Conservation (phyloP, 2,329 filamentous ascomycete species). For the Cladosporium sphaerospermum region DNA sequence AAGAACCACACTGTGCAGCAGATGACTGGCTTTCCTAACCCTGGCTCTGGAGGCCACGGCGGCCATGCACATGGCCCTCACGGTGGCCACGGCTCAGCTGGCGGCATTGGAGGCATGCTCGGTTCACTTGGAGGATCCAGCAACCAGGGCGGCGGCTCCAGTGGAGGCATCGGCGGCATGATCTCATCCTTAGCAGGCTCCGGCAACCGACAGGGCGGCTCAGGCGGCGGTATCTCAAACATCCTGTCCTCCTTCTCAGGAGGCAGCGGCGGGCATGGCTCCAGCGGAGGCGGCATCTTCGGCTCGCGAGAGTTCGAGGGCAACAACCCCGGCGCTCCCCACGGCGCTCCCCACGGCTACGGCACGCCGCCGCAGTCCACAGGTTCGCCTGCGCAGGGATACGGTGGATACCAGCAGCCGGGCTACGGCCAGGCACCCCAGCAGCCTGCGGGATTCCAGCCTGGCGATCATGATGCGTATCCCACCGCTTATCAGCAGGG, state of each 20-base stretch:
- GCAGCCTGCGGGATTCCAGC: constrained; percentile 23
- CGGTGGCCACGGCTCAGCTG: constrained; percentile 1
- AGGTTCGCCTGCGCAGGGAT: constrained; percentile 1
- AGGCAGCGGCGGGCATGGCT: neutral
- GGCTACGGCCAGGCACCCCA: constrained; percentile 13
- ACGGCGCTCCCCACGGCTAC: neutral
- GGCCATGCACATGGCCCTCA: neutral
- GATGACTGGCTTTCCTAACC: constrained; percentile 6
- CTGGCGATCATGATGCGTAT: constrained; percentile 24
- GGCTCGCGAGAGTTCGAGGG: constrained; percentile 4
- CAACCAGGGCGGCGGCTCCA: constrained; percentile 5
- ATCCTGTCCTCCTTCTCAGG: constrained; percentile 5
- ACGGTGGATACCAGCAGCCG: constrained; percentile 8
- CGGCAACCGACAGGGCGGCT: constrained; percentile 2
- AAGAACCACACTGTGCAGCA: constrained; percentile 60
- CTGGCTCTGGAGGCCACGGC: constrained; percentile 10
- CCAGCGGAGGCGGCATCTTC: constrained; percentile 5
- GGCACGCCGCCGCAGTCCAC: constrained; percentile 1
- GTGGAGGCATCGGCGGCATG: constrained; percentile 8
- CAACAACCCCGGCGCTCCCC: neutral
- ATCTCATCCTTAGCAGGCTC: constrained; percentile 1
- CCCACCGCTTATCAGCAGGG: constrained; percentile 31
- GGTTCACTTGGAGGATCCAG: neutral
- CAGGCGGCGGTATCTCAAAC: constrained; percentile 2
- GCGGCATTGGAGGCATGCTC: constrained; percentile 3